Evolutionary conservation across 805 yeast genomes (phyloP), one percentile per base, ranked within the genome.

Genomic region (Starmerella scarabaei): DNA sequence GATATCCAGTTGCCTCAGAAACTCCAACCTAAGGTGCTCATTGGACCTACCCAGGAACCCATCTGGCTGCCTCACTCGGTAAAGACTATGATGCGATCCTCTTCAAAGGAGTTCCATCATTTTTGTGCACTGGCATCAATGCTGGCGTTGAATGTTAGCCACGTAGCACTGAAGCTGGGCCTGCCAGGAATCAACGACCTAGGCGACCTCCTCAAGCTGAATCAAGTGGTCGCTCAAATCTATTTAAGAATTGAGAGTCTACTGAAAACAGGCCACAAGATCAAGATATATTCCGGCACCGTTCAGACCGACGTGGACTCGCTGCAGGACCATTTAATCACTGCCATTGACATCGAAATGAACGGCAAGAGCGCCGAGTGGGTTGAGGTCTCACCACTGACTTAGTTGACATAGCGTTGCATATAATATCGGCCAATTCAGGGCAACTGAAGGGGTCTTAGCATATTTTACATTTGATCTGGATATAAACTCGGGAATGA

Each of bases 311-410:
- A 53, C 30, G 30, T 51, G 15, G 56, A 53, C 18, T 23, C 49
- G 27, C 21, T 53, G 28, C 55, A 53, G 36, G 54, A 52, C 41
- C 45, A 49, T 30, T 31, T 53, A 24, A 50, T 53, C 33, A 48
- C 51, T 7, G 36, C 38, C 18, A 48, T 51, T 19, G 54, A 51
- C 28, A 42, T 55, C 19, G 62, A 53, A 32, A 44, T 58, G 29
- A 55, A 59, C 37, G 62, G 62, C 16, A 53, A 50, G 23, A 47
- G 56, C 2, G 60, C 55, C 9, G 62, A 59, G 37, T 59, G 64
- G 64, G 48, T 57, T 14, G 55, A 51, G 16, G 30, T 28, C 15
- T 11, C 26, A 7, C 11, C 26, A 23, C 26, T n/a, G n/a, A n/a
- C n/a, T n/a, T n/a, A n/a, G n/a, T n/a, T n/a, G n/a, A n/a, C n/a